Evolutionary conservation across 441 rosid genomes (phyloP), one percentile per base, ranked within the genome.

Genomic region (Populus tomentosa): DNA sequence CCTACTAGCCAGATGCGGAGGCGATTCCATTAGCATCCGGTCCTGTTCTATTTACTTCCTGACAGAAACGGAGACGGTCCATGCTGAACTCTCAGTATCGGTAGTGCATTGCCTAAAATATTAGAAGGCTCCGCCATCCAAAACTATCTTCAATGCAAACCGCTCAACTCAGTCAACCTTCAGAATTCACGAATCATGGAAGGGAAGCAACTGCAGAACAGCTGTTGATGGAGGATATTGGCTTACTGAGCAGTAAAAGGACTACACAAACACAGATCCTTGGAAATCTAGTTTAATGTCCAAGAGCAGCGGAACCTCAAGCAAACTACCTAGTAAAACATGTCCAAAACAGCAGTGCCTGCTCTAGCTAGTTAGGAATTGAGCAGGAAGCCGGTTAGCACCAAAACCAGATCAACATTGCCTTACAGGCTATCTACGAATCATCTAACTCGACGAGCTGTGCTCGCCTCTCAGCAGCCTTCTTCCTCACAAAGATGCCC

Each of bases 391-490:
- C 61, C 61, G 16, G 2, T 53, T 18, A 53, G 73, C 53, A 33
- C 77, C 81, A 64, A 74, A 67, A 71, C 61, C 61, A 53, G 62
- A 71, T 77, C 50, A 72, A 67, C 66, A 70, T 72, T 35, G 79
- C 30, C 63, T 53, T 56, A 0, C 20, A 18, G 61, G n/a, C n/a
- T 4, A 59, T 38, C 75, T 82, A 82, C 1, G 70, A 63, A 5
- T 91, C 94, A 24, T 94, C 98, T 62, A 94, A 81, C 86, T 94
- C 91, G 14, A 91, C 21, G 73, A 96, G 86, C 80, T 87, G 96
- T 6, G 99, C 99, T 16, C 95, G 88, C 81, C 91, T 87, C 87
- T 94, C 98, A 5, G 99, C 98, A 7, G 98, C 98, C 77, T 86
- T 92, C 84, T 92, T 91, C 86, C 97, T 81, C 62, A 92, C 78